A percentile compares a stretch with the other conserved stretches of the same genome.
Evolutionary conservation across 768 basidiomycete species (phyloP).

Genomic region (Lyophyllum decastes): DNA sequence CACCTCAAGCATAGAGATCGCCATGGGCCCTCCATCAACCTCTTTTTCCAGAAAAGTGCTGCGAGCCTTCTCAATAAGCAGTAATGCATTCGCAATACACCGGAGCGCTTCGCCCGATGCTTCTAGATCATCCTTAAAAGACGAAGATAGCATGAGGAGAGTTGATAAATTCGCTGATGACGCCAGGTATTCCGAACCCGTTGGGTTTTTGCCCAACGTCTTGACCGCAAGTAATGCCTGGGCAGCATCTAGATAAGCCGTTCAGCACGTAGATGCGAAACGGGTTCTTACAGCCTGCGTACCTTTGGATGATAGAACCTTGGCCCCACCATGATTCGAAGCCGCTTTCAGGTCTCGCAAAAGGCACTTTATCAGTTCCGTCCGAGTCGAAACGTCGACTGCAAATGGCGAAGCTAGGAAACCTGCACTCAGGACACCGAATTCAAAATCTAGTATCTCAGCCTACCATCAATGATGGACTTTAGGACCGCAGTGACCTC

Average conservation of each 20-base stretch:
- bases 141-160: conserved; percentile 51
- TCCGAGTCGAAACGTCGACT: conserved; percentile 48
- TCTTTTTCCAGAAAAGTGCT: conserved; percentile 53
- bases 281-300: conserved; percentile 14
- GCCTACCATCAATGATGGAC: conserved; percentile 51
- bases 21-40: conserved; percentile 64
- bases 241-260: conserved; percentile 54
- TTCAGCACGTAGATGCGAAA: neutral
- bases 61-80: conserved; percentile 67
- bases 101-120: conserved; percentile 71
- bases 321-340: conserved; percentile 31
- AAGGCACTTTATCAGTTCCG: conserved; percentile 56
- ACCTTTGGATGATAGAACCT: conserved; percentile 62
- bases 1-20: conserved; percentile 62
- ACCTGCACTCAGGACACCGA: neutral
- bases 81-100: conserved; percentile 77
- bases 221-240: conserved; percentile 74
- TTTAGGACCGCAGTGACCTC: conserved; percentile 50
- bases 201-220: conserved; percentile 68
- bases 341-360: conserved; percentile 56
- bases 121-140: conserved; percentile 58
- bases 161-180: conserved; percentile 54
- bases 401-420: conserved; percentile 42
- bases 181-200: conserved; percentile 66
- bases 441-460: neutral